Base-by-base conservation (phyloP, 441 rosid genomes). In the Omphalea diandra region DNA sequence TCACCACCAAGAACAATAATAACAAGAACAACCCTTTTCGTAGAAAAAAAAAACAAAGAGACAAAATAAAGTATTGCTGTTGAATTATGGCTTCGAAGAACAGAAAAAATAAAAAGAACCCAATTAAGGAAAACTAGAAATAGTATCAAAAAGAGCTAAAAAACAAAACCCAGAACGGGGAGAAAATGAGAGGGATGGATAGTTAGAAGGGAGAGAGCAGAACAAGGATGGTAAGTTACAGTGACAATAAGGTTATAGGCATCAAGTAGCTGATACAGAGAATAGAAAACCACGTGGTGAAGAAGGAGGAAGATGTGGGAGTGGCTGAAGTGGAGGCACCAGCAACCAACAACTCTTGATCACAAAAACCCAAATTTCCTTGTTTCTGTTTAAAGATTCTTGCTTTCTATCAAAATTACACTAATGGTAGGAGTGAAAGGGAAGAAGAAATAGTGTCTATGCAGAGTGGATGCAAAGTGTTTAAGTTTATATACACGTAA, bases 21-120 rank as follows among this genome's bases (percentile, higher is more conserved):
- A 50, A 18, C 20, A 49, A 49, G 40, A 78, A 64, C 72, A 58
- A 59, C 58, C 79, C 79, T 54, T 41, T 20, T 53, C 26, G 50
- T n/a, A 27, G 59, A 55, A 52, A 18, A 33, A 29, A 44, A 17
- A 67, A 52, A 18, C 35, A 12, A 33, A 44, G n/a, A 64, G 7
- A 26, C 7, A 43, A 8, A 40, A 41, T n/a, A 60, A 66, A 14
- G 29, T 52, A 7, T 15, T 12, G 12, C 18, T 32, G 9, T 26
- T 36, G 38, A 40, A 63, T 6, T 12, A 46, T 35, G 50, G 40
- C 11, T 49, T 2, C 20, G 52, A 66, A 35, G 46, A n/a, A n/a
- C 24, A 1, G 10, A 53, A 35, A 27, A 53, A 35, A 27, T 12
- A 56, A 68, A 5, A 46, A 46, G 71, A 50, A 46, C 20, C 20